phyloP scores from a whole-genome alignment of 345 rosid species.

The Pseudoturritis turrita region DNA sequence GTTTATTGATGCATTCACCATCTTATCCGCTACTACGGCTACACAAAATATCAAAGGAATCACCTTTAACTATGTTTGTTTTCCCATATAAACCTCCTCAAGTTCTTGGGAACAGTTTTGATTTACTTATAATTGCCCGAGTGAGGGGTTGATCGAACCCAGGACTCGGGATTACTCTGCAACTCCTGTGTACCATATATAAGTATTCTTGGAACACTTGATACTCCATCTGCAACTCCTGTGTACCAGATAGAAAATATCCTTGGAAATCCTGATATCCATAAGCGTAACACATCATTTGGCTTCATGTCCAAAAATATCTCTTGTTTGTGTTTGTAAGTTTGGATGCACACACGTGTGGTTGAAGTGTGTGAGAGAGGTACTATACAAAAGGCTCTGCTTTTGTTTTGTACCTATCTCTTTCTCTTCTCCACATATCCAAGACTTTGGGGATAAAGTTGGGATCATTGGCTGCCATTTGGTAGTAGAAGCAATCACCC shows the following conservation, averaged over 20 bases:
- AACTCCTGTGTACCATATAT: slow-evolving; percentile 23
- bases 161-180: background rate
- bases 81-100: slow-evolving; percentile 14
- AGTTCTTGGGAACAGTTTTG: slow-evolving; percentile 31
- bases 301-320: slow-evolving; percentile 19
- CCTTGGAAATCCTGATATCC: slow-evolving; percentile 1
- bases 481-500: slow-evolving; percentile 51
- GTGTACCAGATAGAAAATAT: slow-evolving; percentile 24
- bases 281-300: background rate
- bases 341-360: slow-evolving; percentile 23
- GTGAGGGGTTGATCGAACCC: slow-evolving; percentile 2
- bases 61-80: slow-evolving; percentile 6
- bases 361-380: slow-evolving; percentile 22
- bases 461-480: slow-evolving; percentile 35
- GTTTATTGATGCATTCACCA: slow-evolving; percentile 15
- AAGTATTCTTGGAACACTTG: background rate
- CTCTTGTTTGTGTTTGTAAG: slow-evolving; percentile 3
- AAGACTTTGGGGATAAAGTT: slow-evolving; percentile 30
- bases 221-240: background rate
- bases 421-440: slow-evolving; percentile 36
- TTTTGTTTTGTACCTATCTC: slow-evolving; percentile 31
- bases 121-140: slow-evolving; percentile 11
- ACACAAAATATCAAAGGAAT: slow-evolving; percentile 20
- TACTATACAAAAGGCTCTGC: slow-evolving; percentile 11
- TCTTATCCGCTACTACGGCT: slow-evolving; percentile 11